Conservation (phyloP, 139 green algal species). For the Micromonas commoda region DNA sequence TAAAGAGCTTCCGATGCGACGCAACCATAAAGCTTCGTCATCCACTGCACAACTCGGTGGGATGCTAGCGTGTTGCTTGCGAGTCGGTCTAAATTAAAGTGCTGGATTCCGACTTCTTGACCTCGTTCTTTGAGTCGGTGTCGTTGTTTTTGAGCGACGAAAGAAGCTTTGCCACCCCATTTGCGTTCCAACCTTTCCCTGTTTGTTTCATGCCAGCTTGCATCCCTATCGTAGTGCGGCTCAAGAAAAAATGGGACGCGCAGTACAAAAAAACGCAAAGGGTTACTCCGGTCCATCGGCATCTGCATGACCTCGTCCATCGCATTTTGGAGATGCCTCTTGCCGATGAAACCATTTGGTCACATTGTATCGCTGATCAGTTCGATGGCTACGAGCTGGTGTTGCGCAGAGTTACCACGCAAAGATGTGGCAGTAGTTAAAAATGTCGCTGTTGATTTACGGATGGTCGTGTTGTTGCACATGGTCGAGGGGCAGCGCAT, state of each 20-base stretch:
- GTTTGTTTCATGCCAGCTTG: constrained; percentile 27
- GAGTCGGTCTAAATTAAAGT: constrained; percentile 17
- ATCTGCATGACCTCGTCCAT: constrained; percentile 13
- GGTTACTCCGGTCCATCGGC: constrained; percentile 13
- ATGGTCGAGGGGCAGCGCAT: background rate
- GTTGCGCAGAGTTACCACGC: background rate
- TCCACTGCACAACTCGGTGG: constrained; percentile 30
- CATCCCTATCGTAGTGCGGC: constrained; percentile 14
- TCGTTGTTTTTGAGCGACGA: constrained; percentile 29
- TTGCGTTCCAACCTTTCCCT: constrained; percentile 15
- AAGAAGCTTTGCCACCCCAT: constrained; percentile 21
- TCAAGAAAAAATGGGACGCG: constrained; percentile 33
- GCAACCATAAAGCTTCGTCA: constrained; percentile 20
- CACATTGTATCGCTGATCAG: constrained; percentile 33
- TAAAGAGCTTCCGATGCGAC: constrained; percentile 13
- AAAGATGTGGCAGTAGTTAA: background rate
- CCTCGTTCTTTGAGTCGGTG: constrained; percentile 30
- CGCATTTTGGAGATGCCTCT: constrained; percentile 26
- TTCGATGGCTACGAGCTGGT: constrained; percentile 16
- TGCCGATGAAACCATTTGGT: constrained; percentile 36
- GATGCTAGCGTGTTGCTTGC: constrained; percentile 20
- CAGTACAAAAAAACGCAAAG: constrained; percentile 17
- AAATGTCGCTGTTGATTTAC: background rate
- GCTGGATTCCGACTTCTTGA: constrained; percentile 22
- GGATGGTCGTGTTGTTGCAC: background rate